These are phyloP conservation scores for Secale cereale DNA, from an alignment of 176 grass and related monocot species.

Conservation along the genomic window DNA sequence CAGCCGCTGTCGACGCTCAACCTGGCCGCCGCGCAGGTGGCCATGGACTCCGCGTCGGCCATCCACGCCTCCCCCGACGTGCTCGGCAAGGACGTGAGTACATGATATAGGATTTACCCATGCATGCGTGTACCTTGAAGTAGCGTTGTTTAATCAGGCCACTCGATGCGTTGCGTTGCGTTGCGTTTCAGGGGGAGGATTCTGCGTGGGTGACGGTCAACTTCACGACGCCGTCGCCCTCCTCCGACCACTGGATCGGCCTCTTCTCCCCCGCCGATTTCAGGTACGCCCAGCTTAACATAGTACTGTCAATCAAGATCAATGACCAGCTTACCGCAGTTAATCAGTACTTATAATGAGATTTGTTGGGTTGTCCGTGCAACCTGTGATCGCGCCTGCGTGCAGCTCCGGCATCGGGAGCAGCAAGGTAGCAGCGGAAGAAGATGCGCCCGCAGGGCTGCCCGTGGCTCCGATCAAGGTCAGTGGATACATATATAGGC, in stretches of 20 bases:
- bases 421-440: constrained; percentile 15
- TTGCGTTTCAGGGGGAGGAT: constrained; percentile 69
- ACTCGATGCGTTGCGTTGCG: background rate
- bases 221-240: constrained; percentile 43
- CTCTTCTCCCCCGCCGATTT: constrained; percentile 82
- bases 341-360: too few species aligned
- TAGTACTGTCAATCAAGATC: background rate
- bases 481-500: background rate
- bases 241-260: constrained; percentile 63
- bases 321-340: too few species aligned
- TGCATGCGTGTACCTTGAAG: too few species aligned
- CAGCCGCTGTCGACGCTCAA: constrained; percentile 38
- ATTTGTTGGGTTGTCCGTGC: background rate
- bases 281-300: constrained; percentile 23
- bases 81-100: constrained; percentile 31
- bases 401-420: constrained; percentile 40
- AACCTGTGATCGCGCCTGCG: constrained; percentile 9
- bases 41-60: constrained; percentile 25
- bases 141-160: background rate
- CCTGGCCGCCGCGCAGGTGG: constrained; percentile 14
- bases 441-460: constrained; percentile 32
- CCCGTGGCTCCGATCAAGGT: constrained; percentile 72
- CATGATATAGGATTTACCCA: too few species aligned
- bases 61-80: constrained; percentile 41
- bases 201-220: constrained; percentile 54